Percentiles rank a stretch among this genome's conserved stretches.
Evolutionary conservation across 2,329 filamentous ascomycete species (phyloP).

Genomic region (Hirsutella rhossiliensis): DNA sequence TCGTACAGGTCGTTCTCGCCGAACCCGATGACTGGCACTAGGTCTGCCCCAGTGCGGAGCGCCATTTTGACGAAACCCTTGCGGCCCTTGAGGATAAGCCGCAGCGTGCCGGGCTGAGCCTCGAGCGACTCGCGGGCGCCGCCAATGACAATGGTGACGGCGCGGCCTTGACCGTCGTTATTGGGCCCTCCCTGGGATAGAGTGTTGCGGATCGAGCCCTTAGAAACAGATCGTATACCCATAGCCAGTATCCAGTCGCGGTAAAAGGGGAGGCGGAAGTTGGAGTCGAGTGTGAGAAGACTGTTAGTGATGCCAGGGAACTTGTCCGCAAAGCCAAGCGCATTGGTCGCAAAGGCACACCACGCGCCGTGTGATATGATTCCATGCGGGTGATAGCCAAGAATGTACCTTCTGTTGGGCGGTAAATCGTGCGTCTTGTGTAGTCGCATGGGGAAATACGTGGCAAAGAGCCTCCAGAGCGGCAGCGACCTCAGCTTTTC

Average conservation of each 20-base stretch:
- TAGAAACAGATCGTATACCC: slow-evolving; percentile 79
- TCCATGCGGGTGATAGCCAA: slow-evolving; percentile 94
- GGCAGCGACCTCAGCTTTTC: slow-evolving; percentile 60
- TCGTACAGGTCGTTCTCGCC: slow-evolving; percentile 96
- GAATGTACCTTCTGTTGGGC: slow-evolving; percentile 82
- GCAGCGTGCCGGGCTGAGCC: slow-evolving; percentile 64
- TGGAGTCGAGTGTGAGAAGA: slow-evolving; percentile 84
- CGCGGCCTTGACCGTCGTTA: slow-evolving; percentile 78
- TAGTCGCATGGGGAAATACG: slow-evolving; percentile 80
- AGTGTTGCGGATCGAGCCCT: slow-evolving; percentile 83
- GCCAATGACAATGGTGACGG: slow-evolving; percentile 90
- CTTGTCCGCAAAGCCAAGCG: slow-evolving; percentile 71
- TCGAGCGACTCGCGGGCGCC: slow-evolving; percentile 88
- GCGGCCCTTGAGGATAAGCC: slow-evolving; percentile 68
- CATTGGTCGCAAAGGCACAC: slow-evolving; percentile 81
- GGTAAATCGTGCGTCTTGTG: slow-evolving; percentile 75
- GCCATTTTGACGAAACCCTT: slow-evolving; percentile 94
- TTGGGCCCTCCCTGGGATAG: slow-evolving; percentile 69
- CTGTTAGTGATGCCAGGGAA: slow-evolving; percentile 96
- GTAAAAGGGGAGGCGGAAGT: slow-evolving; percentile 89
- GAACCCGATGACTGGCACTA: slow-evolving; percentile 86
- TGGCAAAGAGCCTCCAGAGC: slow-evolving; percentile 81
- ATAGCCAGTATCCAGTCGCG: slow-evolving; percentile 86
- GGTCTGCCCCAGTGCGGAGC: slow-evolving; percentile 79
- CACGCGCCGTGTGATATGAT: slow-evolving; percentile 97